Evolutionary conservation across 768 basidiomycete genomes (phyloP).

Genomic region (Xanthoconium stramineum): DNA sequence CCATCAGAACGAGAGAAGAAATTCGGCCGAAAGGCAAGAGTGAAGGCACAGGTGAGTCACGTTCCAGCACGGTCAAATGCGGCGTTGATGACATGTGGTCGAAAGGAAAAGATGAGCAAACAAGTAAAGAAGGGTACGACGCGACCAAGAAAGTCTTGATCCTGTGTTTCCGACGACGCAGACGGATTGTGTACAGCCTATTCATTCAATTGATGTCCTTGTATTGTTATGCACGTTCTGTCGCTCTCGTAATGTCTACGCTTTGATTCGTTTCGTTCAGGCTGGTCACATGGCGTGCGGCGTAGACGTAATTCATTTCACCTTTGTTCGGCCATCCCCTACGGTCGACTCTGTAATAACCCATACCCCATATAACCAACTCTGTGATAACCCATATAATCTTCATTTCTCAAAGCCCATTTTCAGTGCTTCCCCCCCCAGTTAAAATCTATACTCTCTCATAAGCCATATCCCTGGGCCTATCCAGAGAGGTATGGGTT

Average conservation of each 20-base stretch:
- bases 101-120: conserved; percentile 32
- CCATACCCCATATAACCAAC: too few relatives aligned
- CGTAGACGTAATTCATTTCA: too few relatives aligned
- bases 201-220: conserved; percentile 4
- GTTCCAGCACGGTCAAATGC: not conserved
- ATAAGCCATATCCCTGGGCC: too few relatives aligned
- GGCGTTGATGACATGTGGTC: not conserved
- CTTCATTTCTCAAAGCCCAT: too few relatives aligned
- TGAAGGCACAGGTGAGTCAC: conserved; percentile 38
- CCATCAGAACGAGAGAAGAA: conserved; percentile 33
- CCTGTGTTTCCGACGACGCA: not conserved
- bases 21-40: conserved; percentile 38
- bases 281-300: not conserved
- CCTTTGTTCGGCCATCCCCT: too few relatives aligned
- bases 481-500: too few relatives aligned
- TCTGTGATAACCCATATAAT: too few relatives aligned
- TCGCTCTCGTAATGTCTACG: conserved; percentile 8
- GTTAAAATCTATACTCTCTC: too few relatives aligned
- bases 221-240: conserved; percentile 15
- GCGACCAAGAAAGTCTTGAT: conserved; percentile 28
- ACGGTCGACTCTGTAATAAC: too few relatives aligned
- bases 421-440: too few relatives aligned
- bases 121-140: conserved; percentile 21
- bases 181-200: conserved; percentile 10
- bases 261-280: conserved; percentile 3